Base-by-base conservation (phyloP, 345 rosid genomes). In the Barbarea vulgaris region DNA sequence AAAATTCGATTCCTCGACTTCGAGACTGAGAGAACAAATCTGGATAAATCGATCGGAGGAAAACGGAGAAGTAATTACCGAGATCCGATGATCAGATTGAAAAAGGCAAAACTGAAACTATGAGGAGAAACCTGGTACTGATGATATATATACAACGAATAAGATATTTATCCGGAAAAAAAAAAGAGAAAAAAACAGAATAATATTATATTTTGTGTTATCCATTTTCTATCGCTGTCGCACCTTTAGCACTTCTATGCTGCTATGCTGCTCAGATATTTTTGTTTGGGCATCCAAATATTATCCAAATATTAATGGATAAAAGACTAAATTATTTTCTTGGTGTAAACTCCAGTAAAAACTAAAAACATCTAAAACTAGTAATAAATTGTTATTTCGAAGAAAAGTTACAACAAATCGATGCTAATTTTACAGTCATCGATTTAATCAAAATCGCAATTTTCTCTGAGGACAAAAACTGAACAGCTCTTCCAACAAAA, bases 1-100 rank as follows among this genome's bases (percentile, higher is more conserved):
- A 25, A 34, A 76, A n/a, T 4, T 33, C 50, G 64, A 68, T 73
- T 36, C 22, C 1, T 19, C 7, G 52, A 57, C 11, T 19, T 24
- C 9, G 19, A 62, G 15, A 69, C 0, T 25, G 27, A 77, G 60
- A 77, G 60, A 77, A 44, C 7, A 22, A 22, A 69, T 42, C 69
- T 28, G 52, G 36, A 47, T 3, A 64, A 59, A 41, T 51, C 33
- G 36, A 69, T 76, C 15, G 33, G 76, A 64, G 60, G 28, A 62
- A 47, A 60, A 63, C 14, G 58, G 11, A 15, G 79, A 75, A 18
- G 59, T 5, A n/a, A 53, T 54, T 64, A 70, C 72, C 76, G 41
- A 62, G 70, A 77, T 70, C 46, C 47, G 80, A 77, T 70, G 62
- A 70, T 64, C 76, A 54, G 57, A 68, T 24, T 24, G 57, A 13